Evolutionary conservation across 2,329 filamentous ascomycete species (phyloP).

Genomic region (Diaporthe eres): DNA sequence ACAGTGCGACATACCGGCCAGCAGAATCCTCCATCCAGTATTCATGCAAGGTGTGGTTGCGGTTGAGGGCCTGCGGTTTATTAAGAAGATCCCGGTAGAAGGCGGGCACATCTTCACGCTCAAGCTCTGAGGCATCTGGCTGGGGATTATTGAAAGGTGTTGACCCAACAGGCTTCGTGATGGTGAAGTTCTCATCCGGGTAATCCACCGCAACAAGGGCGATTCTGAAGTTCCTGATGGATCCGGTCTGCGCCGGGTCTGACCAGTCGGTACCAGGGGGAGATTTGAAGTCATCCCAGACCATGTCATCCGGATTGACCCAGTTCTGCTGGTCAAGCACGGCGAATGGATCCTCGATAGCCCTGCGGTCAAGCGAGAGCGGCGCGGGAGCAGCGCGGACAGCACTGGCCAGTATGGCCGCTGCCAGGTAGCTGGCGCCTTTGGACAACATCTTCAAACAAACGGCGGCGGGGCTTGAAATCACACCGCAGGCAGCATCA

Average conservation of each 20-base stretch:
- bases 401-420: neutral
- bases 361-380: constrained; percentile 7
- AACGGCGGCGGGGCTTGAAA: neutral
- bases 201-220: constrained; percentile 68
- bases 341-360: constrained; percentile 57
- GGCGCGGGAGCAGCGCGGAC: neutral
- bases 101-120: constrained; percentile 61
- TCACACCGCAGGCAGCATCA: neutral
- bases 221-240: constrained; percentile 68
- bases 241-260: constrained; percentile 59
- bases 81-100: constrained; percentile 68
- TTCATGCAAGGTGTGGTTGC: constrained; percentile 67
- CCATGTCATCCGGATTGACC: constrained; percentile 69
- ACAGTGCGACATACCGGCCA: constrained; percentile 53
- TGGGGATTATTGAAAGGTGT: constrained; percentile 67
- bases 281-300: constrained; percentile 62
- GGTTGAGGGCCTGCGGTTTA: constrained; percentile 62
- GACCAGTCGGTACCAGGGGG: constrained; percentile 64
- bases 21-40: constrained; percentile 71
- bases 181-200: constrained; percentile 62
- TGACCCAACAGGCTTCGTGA: constrained; percentile 60
- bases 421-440: neutral
- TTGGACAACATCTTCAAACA: constrained; percentile 12
- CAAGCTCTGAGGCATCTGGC: constrained; percentile 56
- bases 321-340: constrained; percentile 66